A percentile compares a stretch with the other conserved stretches of the same genome.
Conservation (phyloP, 2,329 filamentous ascomycete species). For the Aspergillus tamarii region DNA sequence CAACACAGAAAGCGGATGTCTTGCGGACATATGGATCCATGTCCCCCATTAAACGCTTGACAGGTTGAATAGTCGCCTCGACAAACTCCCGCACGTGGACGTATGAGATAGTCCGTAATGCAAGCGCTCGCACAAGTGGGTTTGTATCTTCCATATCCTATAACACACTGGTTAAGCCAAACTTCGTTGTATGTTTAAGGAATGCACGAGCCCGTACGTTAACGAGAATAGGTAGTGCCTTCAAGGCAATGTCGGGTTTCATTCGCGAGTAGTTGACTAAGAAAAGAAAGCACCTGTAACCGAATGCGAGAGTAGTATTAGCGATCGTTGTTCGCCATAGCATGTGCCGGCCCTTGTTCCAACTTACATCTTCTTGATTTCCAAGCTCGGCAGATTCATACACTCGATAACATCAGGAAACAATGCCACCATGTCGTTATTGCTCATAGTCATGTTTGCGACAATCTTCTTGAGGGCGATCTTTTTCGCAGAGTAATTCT, state of each 20-base stretch:
- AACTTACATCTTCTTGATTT: conserved; percentile 97
- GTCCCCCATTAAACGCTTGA: conserved; percentile 83
- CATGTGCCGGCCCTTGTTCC: neutral
- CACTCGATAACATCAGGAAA: conserved; percentile 94
- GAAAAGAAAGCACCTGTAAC: conserved; percentile 88
- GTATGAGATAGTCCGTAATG: conserved; percentile 94
- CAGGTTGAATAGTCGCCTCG: conserved; percentile 80
- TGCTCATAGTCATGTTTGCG: conserved; percentile 99
- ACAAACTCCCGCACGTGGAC: conserved; percentile 96
- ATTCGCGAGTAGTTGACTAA: conserved; percentile 95
- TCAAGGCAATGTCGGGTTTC: conserved; percentile 91
- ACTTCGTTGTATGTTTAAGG: neutral
- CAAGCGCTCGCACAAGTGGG: conserved; percentile 87
- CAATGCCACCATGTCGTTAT: conserved; percentile 98
- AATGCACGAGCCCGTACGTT: conserved; percentile 57
- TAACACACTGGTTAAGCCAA: conserved; percentile 14
- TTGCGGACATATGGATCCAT: conserved; percentile 95
- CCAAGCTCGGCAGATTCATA: conserved; percentile 91
- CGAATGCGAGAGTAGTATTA: neutral
- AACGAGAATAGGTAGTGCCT: conserved; percentile 85
- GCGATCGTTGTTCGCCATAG: conserved; percentile 11
- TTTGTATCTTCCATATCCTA: conserved; percentile 94
- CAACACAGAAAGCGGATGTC: conserved; percentile 93
- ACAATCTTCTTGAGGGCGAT: conserved; percentile 99
- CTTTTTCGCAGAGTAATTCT: conserved; percentile 93